Conservation (phyloP, 2,329 filamentous ascomycete species). For the Fusarium musae region DNA sequence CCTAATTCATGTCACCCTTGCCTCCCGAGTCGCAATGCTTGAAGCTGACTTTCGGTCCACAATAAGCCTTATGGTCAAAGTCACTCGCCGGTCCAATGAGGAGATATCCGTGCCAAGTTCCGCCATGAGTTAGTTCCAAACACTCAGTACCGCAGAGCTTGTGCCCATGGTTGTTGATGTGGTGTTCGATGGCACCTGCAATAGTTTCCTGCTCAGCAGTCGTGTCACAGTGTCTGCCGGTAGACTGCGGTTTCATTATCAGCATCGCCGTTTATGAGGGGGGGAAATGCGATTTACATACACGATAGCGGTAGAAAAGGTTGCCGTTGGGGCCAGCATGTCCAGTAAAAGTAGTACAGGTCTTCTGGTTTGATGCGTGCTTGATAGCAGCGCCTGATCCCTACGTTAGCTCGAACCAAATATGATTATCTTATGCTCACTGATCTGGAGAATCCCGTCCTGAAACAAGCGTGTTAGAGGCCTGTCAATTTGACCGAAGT, state of each 20-base stretch:
- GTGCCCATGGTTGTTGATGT: neutral
- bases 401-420: fast-evolving
- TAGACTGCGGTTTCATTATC: neutral
- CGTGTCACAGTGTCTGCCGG: neutral
- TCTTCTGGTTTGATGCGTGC: neutral
- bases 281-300: too few relatives aligned
- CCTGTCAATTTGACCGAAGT: too few relatives aligned
- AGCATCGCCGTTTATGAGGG: too few relatives aligned
- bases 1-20: neutral
- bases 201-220: neutral
- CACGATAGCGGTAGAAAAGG: neutral
- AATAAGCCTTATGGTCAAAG: neutral
- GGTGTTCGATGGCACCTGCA: neutral
- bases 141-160: neutral
- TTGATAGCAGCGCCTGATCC: fast-evolving
- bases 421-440: too few relatives aligned
- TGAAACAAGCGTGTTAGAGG: fast-evolving
- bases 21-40: neutral
- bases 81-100: neutral
- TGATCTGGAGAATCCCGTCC: neutral
- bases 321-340: neutral
- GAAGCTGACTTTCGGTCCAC: neutral
- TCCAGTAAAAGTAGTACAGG: neutral
- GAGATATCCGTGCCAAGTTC: neutral
- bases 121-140: neutral